Evolutionary conservation across 768 basidiomycete genomes (phyloP), one percentile per base, ranked within the genome.

Genomic region (Suillus subaureus): DNA sequence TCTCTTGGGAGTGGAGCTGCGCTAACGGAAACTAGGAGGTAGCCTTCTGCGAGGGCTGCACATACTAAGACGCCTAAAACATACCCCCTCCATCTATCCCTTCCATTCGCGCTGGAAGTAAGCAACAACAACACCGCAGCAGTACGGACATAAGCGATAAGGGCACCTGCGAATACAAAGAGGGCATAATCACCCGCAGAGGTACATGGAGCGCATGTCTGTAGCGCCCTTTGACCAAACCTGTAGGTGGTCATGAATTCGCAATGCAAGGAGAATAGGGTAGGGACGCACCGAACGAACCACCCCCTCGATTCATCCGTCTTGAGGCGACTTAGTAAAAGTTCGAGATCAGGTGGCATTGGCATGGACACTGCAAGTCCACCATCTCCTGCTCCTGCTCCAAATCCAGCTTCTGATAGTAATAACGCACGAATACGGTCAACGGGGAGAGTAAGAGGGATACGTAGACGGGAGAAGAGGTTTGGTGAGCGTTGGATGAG

Each of bases 211-310:
- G 81, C 81, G 75, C 91, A 93, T 9, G 81, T 82, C 54, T 86
- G 79, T 18, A 93, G 75, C 6, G 85, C 84, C 33, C 81, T 74
- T 74, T 93, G 91, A 28, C 91, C 91, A 66, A 91, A 90, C 64
- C 91, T 91, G 63, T 31, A 40, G 55, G 9, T 42, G 6, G 23
- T 18, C 67, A 68, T 71, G 69, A 51, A 2, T 26, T 15, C 9
- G 16, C 28, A 21, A 56, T 9, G 3, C 23, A 16, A 15, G 16
- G 18, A 49, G 26, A 51, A 12, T 21, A 12, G 11, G 28, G 49
- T 49, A 12, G 13, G n/a, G 13, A 74, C 83, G 18, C 57, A 89
- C 89, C 87, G 82, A 69, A 86, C 80, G 70, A 91, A 93, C 54
- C 84, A 71, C 1, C 80, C 76, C 63, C 91, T 83, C 66, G 82